These are phyloP conservation scores for Hyparrhenia diplandra DNA, from an alignment of 176 grass and related monocot genomes.

Conservation along the genomic window DNA sequence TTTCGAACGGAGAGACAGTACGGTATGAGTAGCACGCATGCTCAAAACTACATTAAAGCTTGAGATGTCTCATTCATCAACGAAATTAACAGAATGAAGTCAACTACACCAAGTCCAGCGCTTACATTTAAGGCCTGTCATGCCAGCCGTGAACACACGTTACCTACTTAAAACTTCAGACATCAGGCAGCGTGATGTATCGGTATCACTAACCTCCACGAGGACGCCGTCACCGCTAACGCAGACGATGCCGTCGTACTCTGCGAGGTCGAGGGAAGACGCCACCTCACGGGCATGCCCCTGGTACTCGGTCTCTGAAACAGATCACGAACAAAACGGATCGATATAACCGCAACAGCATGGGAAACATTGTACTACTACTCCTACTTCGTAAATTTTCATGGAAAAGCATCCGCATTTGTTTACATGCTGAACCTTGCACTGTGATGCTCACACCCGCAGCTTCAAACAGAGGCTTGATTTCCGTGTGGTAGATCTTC, in stretches of 20 bases:
- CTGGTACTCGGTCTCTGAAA: constrained; percentile 62
- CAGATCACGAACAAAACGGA: background rate
- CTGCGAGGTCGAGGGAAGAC: constrained; percentile 40
- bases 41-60: too few species aligned
- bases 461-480: constrained; percentile 62
- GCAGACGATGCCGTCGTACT: constrained; percentile 72
- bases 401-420: background rate
- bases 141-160: background rate
- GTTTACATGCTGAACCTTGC: constrained; percentile 47
- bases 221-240: constrained; percentile 79
- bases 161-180: background rate
- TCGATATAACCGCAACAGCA: background rate
- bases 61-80: background rate
- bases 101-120: constrained; percentile 12
- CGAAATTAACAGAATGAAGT: background rate
- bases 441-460: constrained; percentile 46
- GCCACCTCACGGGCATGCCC: constrained; percentile 71
- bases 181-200: background rate
- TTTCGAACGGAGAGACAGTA: background rate
- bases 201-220: constrained; percentile 59
- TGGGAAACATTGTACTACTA: background rate
- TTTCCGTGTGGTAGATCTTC: constrained; percentile 57
- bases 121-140: background rate
- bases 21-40: too few species aligned
- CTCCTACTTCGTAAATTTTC: too few species aligned